Evolutionary conservation across 768 basidiomycete genomes (phyloP).

Genomic region (Panaeolus cyanescens): DNA sequence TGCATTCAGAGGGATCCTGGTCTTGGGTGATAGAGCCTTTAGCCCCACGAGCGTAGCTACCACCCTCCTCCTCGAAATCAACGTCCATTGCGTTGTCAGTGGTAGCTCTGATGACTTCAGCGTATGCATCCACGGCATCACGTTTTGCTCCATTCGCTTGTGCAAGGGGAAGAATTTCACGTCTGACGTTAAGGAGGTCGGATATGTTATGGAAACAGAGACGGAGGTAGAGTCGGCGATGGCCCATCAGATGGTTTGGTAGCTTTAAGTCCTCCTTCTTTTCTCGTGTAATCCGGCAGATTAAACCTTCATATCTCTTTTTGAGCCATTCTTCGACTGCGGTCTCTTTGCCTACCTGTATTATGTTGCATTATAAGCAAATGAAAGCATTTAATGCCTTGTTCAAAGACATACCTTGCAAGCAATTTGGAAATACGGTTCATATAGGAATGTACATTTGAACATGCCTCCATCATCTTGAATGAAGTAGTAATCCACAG

Average conservation of each 20-base stretch:
- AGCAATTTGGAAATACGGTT: slow-evolving; percentile 92
- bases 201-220: slow-evolving; percentile 92
- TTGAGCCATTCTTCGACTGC: slow-evolving; percentile 94
- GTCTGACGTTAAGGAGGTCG: slow-evolving; percentile 84
- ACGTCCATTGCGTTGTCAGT: slow-evolving; percentile 68
- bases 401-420: slow-evolving; percentile 84
- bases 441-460: slow-evolving; percentile 90
- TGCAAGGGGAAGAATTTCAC: slow-evolving; percentile 89
- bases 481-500: slow-evolving; percentile 96
- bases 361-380: slow-evolving; percentile 4
- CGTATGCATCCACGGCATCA: slow-evolving; percentile 95
- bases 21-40: slow-evolving; percentile 45
- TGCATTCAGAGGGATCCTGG: slow-evolving; percentile 85
- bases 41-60: slow-evolving; percentile 39
- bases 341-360: slow-evolving; percentile 81
- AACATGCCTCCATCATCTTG: slow-evolving; percentile 97
- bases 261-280: slow-evolving; percentile 93
- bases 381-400: not conserved
- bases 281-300: slow-evolving; percentile 76
- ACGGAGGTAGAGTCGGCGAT: slow-evolving; percentile 85
- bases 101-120: slow-evolving; percentile 88
- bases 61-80: slow-evolving; percentile 64
- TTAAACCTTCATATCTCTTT: slow-evolving; percentile 89
- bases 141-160: slow-evolving; percentile 90
- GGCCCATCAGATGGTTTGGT: slow-evolving; percentile 97